Conservation (phyloP, 352 stramenopile species). For the Phytopythium oedochilum region DNA sequence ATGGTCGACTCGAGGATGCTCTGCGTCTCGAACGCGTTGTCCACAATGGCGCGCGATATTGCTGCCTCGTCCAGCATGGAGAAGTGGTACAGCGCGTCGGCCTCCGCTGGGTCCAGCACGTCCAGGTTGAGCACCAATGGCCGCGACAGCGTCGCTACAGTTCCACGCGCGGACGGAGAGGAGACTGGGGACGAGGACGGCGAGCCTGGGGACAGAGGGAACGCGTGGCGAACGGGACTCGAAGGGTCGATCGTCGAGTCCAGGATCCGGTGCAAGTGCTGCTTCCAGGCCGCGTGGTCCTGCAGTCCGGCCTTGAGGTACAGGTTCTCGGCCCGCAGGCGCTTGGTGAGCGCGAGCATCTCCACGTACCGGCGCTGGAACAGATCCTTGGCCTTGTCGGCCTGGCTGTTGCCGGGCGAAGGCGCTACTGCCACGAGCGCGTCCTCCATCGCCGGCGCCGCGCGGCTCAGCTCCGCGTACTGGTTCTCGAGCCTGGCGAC, state of each 20-base stretch:
- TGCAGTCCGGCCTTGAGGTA: conserved; percentile 20
- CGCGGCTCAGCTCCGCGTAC: conserved; percentile 17
- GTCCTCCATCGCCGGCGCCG: conserved; percentile 1
- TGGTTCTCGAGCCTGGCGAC: conserved; percentile 17
- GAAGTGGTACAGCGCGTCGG: conserved; percentile 31
- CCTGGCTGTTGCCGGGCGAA: neutral
- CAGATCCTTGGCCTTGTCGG: conserved; percentile 1
- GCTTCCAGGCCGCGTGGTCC: conserved; percentile 19
- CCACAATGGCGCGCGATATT: conserved; percentile 28
- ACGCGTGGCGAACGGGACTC: neutral
- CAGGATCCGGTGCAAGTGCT: conserved; percentile 17
- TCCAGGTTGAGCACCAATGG: neutral
- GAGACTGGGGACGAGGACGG: neutral
- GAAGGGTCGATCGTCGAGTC: neutral
- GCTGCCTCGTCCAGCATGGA: conserved; percentile 20
- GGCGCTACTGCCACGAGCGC: neutral
- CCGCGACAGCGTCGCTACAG: too few relatives aligned
- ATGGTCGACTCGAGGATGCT: neutral
- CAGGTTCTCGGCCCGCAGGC: conserved; percentile 29
- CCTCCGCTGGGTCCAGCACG: conserved; percentile 4
- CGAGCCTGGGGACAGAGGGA: neutral
- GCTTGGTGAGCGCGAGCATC: neutral
- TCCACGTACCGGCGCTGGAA: neutral
- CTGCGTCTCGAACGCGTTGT: conserved; percentile 18
- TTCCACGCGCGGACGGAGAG: neutral